These are phyloP conservation scores for Penicillium sp. DNA, from an alignment of 2,329 filamentous ascomycete genomes.

Conservation along the genomic window DNA sequence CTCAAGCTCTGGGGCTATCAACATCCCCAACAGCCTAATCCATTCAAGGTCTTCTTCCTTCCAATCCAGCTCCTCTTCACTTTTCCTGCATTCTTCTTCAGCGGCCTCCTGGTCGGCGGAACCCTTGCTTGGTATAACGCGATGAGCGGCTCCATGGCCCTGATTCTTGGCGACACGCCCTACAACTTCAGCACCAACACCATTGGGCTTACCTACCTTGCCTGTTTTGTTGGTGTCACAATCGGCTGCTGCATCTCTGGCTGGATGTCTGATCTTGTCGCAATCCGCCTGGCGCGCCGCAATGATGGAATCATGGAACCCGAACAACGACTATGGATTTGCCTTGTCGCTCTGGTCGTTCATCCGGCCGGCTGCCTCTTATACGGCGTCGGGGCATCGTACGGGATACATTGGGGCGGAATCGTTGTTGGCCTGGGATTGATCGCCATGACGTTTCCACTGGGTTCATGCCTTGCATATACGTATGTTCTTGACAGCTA, in stretches of 20 bases:
- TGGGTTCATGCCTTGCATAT: slow-evolving; percentile 25
- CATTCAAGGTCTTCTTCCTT: neutral
- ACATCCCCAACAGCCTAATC: neutral
- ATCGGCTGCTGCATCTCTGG: slow-evolving; percentile 10
- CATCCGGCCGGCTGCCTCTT: slow-evolving; percentile 11
- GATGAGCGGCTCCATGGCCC: neutral
- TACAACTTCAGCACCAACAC: slow-evolving; percentile 10
- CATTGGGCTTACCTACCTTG: slow-evolving; percentile 7
- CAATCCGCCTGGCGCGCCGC: neutral
- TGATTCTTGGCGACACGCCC: neutral
- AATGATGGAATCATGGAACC: slow-evolving; percentile 10
- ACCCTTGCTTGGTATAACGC: slow-evolving; percentile 11
- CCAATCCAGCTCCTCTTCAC: neutral
- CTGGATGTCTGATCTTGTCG: neutral
- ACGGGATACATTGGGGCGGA: slow-evolving; percentile 2
- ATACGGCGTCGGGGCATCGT: slow-evolving; percentile 9
- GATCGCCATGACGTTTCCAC: neutral
- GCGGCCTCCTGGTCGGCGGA: slow-evolving; percentile 6
- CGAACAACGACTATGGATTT: slow-evolving; percentile 1
- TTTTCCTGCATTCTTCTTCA: neutral
- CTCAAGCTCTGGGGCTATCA: slow-evolving; percentile 1
- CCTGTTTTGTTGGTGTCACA: neutral
- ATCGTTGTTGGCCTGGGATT: slow-evolving; percentile 1
- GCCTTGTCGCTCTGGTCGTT: neutral
- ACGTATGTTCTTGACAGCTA: slow-evolving; percentile 36